These are phyloP conservation scores for Euphrasia confusa DNA, from an alignment of 257 asterid species.

Conservation along the genomic window DNA sequence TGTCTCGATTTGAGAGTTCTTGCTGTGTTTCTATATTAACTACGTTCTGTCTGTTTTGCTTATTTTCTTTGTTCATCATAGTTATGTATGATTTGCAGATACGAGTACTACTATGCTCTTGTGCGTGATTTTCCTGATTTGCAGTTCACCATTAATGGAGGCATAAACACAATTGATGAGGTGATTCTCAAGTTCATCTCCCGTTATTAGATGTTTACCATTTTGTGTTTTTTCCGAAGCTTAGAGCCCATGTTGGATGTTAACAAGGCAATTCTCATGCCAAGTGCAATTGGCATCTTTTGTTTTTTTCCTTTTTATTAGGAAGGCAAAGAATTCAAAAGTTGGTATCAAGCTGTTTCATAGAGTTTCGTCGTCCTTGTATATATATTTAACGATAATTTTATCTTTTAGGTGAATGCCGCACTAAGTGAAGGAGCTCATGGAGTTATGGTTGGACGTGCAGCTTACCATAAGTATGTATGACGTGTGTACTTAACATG, in stretches of 20 bases:
- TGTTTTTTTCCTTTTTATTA: background rate
- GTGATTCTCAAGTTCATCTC: slow-evolving; percentile 35
- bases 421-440: slow-evolving; percentile 84
- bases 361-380: slow-evolving; percentile 17
- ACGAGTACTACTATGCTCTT: slow-evolving; percentile 90
- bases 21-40: slow-evolving; percentile 12
- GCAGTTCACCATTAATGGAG: slow-evolving; percentile 90
- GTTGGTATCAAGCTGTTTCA: slow-evolving; percentile 13
- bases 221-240: slow-evolving; percentile 20
- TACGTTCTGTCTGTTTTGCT: slow-evolving; percentile 1
- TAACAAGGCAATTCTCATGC: slow-evolving; percentile 12
- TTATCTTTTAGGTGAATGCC: slow-evolving; percentile 51
- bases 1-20: background rate
- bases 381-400: slow-evolving; percentile 16
- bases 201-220: slow-evolving; percentile 8
- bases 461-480: slow-evolving; percentile 67
- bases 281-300: slow-evolving; percentile 9
- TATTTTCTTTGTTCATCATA: slow-evolving; percentile 18
- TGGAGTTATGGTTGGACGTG: slow-evolving; percentile 96
- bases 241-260: slow-evolving; percentile 2
- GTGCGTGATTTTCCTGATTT: slow-evolving; percentile 95
- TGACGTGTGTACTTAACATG: slow-evolving; percentile 12
- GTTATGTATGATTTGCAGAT: slow-evolving; percentile 43
- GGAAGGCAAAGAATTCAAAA: background rate
- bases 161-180: slow-evolving; percentile 81